phyloP scores from a whole-genome alignment of 2,329 filamentous ascomycete species.

The Trichoderma lentiforme region DNA sequence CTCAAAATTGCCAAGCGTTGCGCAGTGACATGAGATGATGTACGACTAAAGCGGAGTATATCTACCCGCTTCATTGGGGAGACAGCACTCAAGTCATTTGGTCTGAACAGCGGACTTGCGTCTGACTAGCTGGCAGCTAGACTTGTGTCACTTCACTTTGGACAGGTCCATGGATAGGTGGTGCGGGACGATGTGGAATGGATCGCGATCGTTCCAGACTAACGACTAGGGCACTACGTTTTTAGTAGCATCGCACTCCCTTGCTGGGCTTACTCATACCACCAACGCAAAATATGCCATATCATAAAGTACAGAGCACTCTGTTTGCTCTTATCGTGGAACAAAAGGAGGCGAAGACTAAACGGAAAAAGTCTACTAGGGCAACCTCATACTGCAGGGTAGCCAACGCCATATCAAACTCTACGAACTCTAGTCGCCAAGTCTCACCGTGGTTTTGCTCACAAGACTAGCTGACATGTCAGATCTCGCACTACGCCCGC shows the following conservation, averaged over 20 bases:
- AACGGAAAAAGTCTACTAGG: background rate
- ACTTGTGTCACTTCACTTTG: background rate
- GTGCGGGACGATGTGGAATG: background rate
- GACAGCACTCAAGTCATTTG: background rate
- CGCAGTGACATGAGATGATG: background rate
- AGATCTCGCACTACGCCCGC: constrained; percentile 24
- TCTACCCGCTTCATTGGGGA: background rate
- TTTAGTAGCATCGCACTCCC: background rate
- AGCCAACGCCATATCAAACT: constrained; percentile 2
- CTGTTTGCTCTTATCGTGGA: background rate
- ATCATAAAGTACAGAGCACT: background rate
- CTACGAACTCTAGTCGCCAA: background rate
- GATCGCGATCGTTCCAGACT: background rate
- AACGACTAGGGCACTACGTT: background rate
- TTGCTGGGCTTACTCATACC: background rate
- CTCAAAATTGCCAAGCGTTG: background rate
- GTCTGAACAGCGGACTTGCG: background rate
- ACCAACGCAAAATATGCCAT: background rate
- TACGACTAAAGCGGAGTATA: background rate
- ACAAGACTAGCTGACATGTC: constrained; percentile 25
- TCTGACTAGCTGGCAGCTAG: background rate
- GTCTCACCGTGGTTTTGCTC: background rate
- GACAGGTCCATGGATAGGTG: background rate
- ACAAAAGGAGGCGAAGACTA: background rate
- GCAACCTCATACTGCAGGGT: background rate